Evolutionary conservation across 2,329 filamentous ascomycete species (phyloP), one percentile per base, ranked within the genome.

Genomic region (Exophiala alcalophila): DNA sequence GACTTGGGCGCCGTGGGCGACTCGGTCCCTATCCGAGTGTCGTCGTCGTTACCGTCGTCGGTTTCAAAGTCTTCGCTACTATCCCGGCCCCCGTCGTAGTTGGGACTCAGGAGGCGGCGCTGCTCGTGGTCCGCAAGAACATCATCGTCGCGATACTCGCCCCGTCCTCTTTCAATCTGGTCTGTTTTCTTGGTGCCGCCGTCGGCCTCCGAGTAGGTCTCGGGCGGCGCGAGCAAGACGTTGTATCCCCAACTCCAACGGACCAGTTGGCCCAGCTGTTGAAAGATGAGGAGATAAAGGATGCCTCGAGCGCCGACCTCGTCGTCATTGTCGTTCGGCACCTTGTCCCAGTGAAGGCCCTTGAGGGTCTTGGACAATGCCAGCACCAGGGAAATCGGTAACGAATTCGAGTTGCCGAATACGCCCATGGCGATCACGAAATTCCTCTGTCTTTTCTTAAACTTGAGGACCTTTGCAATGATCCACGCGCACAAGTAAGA

Each of bases 181-280:
- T 64, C 59, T 12, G 59, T 56, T 12, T 55, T 56, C 15, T 61
- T 62, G 15, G 61, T 65, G 26, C 65, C 59, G 24, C 68, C 65
- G 3, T 57, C 57, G 33, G 66, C 65, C 53, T 69, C 69, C 32
- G 69, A 57, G 47, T 70, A 71, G 15, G 71, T 65, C 12, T 83
- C 80, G 54, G 87, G 84, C 12, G 91, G 88, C 12, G 90, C 90
- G n/a, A 98, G 73, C 12, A 98, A 73, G 25, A 97, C 83, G 58
- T 95, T 89, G 65, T 95, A 97, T 8, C 92, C 92, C 92, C 92
- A 98, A 51, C 87, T 96, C 92, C 92, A 98, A 46, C 92, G 80
- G 14, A 98, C 83, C 18, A 97, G 72, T 66, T 98, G 92, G 15
- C 92, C 92, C 3, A 98, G 78, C 64, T 98, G 92, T 68, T 98